phyloP scores from a whole-genome alignment of 2,329 filamentous ascomycete species.

The Clonostachys byssicola region DNA sequence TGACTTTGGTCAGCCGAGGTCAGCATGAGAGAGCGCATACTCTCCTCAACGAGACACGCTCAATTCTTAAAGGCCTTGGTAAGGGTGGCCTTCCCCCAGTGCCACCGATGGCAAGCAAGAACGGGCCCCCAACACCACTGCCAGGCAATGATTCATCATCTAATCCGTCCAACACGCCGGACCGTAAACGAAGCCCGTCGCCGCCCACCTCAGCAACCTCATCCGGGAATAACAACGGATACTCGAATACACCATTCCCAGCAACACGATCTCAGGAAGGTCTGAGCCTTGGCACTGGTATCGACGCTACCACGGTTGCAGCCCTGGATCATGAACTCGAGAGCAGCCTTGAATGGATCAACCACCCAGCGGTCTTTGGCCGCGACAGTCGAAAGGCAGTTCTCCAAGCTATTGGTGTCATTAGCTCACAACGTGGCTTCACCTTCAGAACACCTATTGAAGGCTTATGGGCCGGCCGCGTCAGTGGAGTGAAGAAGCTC shows the following conservation, averaged over 20 bases:
- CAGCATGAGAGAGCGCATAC: constrained; percentile 94
- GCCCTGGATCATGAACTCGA: constrained; percentile 91
- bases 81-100: constrained; percentile 93
- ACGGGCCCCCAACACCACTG: constrained; percentile 44
- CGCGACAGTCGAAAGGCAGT: constrained; percentile 94
- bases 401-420: constrained; percentile 92
- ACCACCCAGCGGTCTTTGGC: constrained; percentile 90
- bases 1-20: constrained; percentile 85
- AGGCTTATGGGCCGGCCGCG: constrained; percentile 80
- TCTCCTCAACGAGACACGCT: constrained; percentile 86
- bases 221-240: constrained; percentile 27
- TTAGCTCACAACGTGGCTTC: constrained; percentile 88
- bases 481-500: constrained; percentile 75
- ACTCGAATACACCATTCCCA: constrained; percentile 36
- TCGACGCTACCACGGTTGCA: constrained; percentile 76
- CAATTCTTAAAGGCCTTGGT: constrained; percentile 90
- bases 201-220: constrained; percentile 45
- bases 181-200: constrained; percentile 51
- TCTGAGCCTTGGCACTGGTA: constrained; percentile 63
- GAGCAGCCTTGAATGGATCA: constrained; percentile 92
- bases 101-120: constrained; percentile 51
- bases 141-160: constrained; percentile 37
- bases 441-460: constrained; percentile 91
- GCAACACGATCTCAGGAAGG: constrained; percentile 52
- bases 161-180: constrained; percentile 39